Conservation (phyloP, 352 stramenopile species). For the Pythium utonaiense region DNA sequence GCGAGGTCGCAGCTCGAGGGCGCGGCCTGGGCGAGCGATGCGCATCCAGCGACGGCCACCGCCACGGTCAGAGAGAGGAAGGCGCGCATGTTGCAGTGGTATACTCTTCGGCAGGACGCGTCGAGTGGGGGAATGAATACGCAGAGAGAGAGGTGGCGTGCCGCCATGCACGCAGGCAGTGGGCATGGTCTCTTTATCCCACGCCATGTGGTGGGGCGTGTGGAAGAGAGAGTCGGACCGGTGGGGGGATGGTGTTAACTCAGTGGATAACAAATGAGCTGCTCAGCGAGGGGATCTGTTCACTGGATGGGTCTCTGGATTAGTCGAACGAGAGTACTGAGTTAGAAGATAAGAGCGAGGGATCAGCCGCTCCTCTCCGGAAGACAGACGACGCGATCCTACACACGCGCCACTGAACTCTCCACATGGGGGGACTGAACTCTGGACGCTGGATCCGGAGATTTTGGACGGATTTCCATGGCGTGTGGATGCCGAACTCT, state of each 20-base stretch:
- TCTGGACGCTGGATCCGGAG: background rate
- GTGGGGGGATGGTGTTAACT: background rate
- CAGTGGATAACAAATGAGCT: conserved; percentile 3
- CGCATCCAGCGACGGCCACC: background rate
- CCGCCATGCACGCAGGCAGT: background rate
- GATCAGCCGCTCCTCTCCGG: background rate
- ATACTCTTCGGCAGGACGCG: conserved; percentile 14
- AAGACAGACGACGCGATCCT: background rate
- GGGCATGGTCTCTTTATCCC: background rate
- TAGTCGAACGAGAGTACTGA: background rate
- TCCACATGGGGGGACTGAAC: background rate
- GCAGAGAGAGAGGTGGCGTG: background rate
- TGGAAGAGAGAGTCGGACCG: background rate
- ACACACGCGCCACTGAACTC: background rate
- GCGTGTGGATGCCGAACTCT: no score
- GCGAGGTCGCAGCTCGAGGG: conserved; percentile 15
- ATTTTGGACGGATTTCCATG: no score
- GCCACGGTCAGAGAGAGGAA: background rate
- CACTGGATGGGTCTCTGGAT: background rate
- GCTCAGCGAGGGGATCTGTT: no score
- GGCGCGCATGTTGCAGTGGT: background rate
- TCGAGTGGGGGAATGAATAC: conserved; percentile 23
- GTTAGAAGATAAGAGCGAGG: background rate
- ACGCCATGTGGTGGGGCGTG: background rate
- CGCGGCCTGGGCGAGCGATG: background rate